Evolutionary conservation across 192 early-diverging fungal species (phyloP).

Genomic region (Coemansia sp.): DNA sequence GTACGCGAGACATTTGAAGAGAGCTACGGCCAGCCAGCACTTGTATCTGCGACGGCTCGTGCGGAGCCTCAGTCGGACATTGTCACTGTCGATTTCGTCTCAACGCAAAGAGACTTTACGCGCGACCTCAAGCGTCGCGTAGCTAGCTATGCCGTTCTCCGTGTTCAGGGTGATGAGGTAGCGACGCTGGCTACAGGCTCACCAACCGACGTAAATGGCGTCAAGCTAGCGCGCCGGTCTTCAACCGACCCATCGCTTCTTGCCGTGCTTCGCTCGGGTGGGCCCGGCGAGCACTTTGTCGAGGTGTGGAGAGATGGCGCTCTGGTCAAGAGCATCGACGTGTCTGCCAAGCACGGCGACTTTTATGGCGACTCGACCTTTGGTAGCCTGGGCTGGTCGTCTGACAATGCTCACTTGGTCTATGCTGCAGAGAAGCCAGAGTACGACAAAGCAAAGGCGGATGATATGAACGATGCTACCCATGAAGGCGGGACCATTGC

Average conservation of each 20-base stretch:
- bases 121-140: constrained; percentile 54
- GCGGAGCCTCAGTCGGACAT: constrained; percentile 7
- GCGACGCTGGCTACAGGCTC: constrained; percentile 26
- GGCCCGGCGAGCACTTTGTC: constrained; percentile 46
- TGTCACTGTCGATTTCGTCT: constrained; percentile 26
- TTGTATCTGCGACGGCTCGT: constrained; percentile 12
- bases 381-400: constrained; percentile 63
- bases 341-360: constrained; percentile 64
- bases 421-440: constrained; percentile 70
- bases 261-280: constrained; percentile 46
- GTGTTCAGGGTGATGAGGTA: constrained; percentile 13
- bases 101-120: constrained; percentile 56
- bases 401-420: constrained; percentile 53
- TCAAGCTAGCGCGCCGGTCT: constrained; percentile 26
- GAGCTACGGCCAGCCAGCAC: constrained; percentile 16
- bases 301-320: constrained; percentile 60
- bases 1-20: constrained; percentile 30
- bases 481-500: constrained; percentile 12
- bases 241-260: constrained; percentile 32
- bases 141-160: constrained; percentile 34
- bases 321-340: constrained; percentile 58
- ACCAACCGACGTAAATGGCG: constrained; percentile 37
- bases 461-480: not conserved
- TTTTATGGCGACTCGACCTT: constrained; percentile 72
- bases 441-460: constrained; percentile 23